Evolutionary conservation across 2,329 filamentous ascomycete genomes (phyloP).

Genomic region (Fusarium sulawesiense): DNA sequence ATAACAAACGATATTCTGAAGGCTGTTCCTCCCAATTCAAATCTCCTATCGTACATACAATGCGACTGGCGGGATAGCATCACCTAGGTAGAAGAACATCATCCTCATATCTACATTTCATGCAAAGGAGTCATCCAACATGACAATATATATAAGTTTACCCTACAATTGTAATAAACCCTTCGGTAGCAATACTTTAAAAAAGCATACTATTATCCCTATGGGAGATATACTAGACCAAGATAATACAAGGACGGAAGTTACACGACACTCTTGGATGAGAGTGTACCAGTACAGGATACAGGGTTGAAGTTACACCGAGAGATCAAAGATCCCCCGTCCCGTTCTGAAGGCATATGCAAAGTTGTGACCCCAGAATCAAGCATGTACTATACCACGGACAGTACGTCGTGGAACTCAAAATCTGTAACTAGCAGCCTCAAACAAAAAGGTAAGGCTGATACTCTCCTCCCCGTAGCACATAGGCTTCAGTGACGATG

Average conservation of each 20-base stretch:
- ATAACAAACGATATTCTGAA: not conserved
- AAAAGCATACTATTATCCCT: too few species aligned
- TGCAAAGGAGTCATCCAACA: not conserved
- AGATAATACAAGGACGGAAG: not conserved
- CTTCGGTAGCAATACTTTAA: not conserved
- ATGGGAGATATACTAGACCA: too few species aligned
- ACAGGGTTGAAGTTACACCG: not conserved
- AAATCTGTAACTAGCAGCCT: not conserved
- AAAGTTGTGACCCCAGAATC: not conserved
- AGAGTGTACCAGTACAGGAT: not conserved
- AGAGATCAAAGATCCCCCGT: not conserved
- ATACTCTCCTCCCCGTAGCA: not conserved
- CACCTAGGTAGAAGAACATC: not conserved
- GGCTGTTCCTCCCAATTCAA: not conserved
- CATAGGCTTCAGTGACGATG: not conserved
- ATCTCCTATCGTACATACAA: not conserved
- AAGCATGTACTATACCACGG: not conserved
- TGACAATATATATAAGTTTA: not conserved
- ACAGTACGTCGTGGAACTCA: too few species aligned
- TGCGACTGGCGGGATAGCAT: not conserved
- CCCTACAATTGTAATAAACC: too few species aligned
- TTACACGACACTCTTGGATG: not conserved
- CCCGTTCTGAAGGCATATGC: not conserved
- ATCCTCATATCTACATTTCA: not conserved
- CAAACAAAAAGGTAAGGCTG: not conserved